A percentile compares a stretch with the other conserved stretches of the same genome.
Evolutionary conservation across 1,284 basidiomycete species (phyloP).

Genomic region (Mycosarcoma mackinlayi): DNA sequence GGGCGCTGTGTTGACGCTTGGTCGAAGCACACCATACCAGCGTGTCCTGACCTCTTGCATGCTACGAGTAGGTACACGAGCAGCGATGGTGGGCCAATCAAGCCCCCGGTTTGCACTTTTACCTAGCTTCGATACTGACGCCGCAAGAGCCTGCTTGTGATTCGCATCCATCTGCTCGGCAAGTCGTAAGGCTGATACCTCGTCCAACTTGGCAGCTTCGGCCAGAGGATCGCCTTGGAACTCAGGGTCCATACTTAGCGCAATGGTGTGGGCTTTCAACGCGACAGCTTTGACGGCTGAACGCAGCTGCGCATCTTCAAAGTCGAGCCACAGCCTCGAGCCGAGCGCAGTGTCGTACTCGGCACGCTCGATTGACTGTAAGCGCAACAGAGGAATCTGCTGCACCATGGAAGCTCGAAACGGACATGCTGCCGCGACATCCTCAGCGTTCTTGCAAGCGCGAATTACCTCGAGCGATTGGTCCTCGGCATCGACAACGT

Average conservation of each 20-base stretch:
- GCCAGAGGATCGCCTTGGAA: constrained; percentile 22
- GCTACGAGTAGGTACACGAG: constrained; percentile 22
- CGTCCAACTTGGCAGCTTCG: constrained; percentile 23
- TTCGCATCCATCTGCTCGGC: constrained; percentile 32
- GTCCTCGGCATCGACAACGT: constrained; percentile 45
- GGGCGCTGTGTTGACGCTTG: constrained; percentile 22
- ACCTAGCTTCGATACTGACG: neutral
- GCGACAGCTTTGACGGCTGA: constrained; percentile 27
- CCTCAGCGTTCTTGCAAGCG: constrained; percentile 6
- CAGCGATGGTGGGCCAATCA: constrained; percentile 38
- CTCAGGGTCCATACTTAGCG: constrained; percentile 11
- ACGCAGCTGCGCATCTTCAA: constrained; percentile 30
- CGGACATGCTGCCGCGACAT: constrained; percentile 17
- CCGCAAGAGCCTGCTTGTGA: neutral
- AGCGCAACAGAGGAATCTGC: constrained; percentile 27
- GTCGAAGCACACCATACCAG: constrained; percentile 33
- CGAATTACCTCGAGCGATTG: constrained; percentile 45
- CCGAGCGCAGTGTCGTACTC: constrained; percentile 40
- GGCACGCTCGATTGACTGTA: constrained; percentile 43
- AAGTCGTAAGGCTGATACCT: constrained; percentile 12
- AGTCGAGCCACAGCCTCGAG: constrained; percentile 24
- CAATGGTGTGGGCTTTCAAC: constrained; percentile 20
- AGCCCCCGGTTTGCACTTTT: constrained; percentile 1
- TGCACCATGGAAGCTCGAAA: constrained; percentile 25
- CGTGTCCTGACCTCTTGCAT: constrained; percentile 37